These are phyloP conservation scores for Endothia cerciana DNA, from an alignment of 2,329 filamentous ascomycete genomes.

Conservation along the genomic window DNA sequence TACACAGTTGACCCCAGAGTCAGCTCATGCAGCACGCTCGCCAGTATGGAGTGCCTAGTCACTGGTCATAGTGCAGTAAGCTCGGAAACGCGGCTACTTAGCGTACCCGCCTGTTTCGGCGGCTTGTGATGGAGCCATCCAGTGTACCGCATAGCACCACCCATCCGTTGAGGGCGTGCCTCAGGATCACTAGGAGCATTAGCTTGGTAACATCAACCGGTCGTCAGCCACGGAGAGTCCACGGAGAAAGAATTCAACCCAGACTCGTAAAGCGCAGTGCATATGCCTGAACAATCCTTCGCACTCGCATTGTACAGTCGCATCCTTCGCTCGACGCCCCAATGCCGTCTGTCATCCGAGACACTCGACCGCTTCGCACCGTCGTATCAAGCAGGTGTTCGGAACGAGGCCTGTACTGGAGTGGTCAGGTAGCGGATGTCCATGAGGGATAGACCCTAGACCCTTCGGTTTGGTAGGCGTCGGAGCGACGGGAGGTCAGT, in stretches of 20 bases:
- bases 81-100: not conserved
- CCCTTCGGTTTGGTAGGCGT: not conserved
- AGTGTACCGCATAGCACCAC: not conserved
- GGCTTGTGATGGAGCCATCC: not conserved
- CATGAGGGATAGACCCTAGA: not conserved
- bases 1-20: not conserved
- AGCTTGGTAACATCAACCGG: not conserved
- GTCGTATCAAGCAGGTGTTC: not conserved
- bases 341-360: not conserved
- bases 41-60: not conserved
- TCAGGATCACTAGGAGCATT: not conserved
- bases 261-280: not conserved
- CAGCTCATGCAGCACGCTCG: not conserved
- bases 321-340: not conserved
- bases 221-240: not conserved
- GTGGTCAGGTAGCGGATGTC: not conserved
- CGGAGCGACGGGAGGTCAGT: not conserved
- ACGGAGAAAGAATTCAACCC: not conserved
- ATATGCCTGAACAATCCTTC: conserved; percentile 6
- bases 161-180: not conserved
- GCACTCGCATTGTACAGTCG: not conserved
- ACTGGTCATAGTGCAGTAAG: not conserved
- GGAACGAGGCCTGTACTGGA: not conserved
- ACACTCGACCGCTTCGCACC: not conserved
- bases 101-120: not conserved